Conservation (phyloP, 2,329 filamentous ascomycete genomes). For the Colletotrichum endophyticum region DNA sequence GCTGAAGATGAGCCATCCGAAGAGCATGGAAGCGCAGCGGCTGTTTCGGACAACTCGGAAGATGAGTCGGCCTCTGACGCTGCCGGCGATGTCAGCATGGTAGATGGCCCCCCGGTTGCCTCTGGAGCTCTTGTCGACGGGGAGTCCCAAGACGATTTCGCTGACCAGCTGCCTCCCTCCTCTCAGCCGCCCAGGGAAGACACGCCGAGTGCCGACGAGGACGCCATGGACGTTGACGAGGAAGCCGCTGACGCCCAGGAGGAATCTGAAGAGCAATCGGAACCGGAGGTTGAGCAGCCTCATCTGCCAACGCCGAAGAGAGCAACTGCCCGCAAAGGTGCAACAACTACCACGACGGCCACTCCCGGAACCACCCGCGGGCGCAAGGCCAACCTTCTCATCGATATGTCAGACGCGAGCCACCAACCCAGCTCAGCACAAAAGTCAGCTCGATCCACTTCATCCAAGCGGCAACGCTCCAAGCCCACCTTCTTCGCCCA, state of each 20-base stretch:
- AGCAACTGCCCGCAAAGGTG: conserved; percentile 31
- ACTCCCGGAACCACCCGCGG: background rate
- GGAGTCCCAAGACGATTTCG: background rate
- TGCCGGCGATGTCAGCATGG: background rate
- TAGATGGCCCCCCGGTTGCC: background rate
- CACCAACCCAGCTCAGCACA: conserved; percentile 3
- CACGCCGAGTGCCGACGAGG: conserved; percentile 2
- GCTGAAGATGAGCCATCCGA: background rate
- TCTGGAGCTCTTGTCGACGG: background rate
- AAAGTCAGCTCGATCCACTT: conserved; percentile 34
- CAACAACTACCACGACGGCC: conserved; percentile 33
- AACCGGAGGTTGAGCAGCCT: background rate
- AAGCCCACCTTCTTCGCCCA: conserved; percentile 52
- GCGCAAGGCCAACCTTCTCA: background rate
- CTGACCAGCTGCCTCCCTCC: conserved; percentile 3
- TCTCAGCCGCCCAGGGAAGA: conserved; percentile 8
- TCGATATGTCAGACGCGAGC: conserved; percentile 19
- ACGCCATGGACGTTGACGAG: conserved; percentile 29
- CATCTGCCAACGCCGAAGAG: background rate
- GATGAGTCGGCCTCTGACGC: background rate
- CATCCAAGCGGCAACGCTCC: conserved; percentile 37
- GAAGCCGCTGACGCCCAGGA: background rate
- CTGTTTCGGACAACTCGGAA: background rate
- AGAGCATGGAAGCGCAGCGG: background rate
- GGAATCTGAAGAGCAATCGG: background rate